Evolutionary conservation across 441 rosid species (phyloP), one percentile per base, ranked within the genome.

Genomic region (Adansonia gregorii): DNA sequence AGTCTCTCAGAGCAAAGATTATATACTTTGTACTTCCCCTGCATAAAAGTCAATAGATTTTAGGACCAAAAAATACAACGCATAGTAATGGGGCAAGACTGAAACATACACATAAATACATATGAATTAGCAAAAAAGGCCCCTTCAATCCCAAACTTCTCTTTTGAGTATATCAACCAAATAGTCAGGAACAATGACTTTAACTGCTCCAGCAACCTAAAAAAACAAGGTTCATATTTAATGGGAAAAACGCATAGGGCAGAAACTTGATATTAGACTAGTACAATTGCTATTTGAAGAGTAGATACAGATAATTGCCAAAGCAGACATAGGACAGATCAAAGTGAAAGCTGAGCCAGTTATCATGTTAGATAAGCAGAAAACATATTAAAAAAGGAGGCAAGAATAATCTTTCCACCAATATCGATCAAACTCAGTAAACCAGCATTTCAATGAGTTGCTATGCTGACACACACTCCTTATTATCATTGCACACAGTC

Each of bases 1-100:
- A 94, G 87, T 87, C 98, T 89, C 89, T 93, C 98, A 41, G 92
- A 92, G 82, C 98, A 94, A 85, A 94, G 98, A 80, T 94, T 94
- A 84, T 94, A 94, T 6, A 94, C 98, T 84, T 94, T 94, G 87
- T 94, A 94, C 85, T 93, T 93, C 76, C 77, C 94, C 98, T 94
- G 88, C 82, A 85, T 43, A 71, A 67, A 80, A 75, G 69, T 41
- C 64, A 35, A 58, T 63, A 52, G 27, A 65, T 76, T 41, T 54
- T 61, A 79, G 68, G 60, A 56, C 76, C 43, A 31, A 70, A 69
- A 27, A 61, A 66, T 48, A 15, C 77, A 74, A 19, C 7, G 68
- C 27, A 24, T 24, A 24, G 31, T 39, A 31, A 17, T 12, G 68
- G 7, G 56, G 31, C 39, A 67, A 46, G 35, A 17, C 46, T 11